Percentiles rank a stretch among this genome's conserved stretches.
phyloP scores from a whole-genome alignment of 768 basidiomycete species.

The Panus rudis region DNA sequence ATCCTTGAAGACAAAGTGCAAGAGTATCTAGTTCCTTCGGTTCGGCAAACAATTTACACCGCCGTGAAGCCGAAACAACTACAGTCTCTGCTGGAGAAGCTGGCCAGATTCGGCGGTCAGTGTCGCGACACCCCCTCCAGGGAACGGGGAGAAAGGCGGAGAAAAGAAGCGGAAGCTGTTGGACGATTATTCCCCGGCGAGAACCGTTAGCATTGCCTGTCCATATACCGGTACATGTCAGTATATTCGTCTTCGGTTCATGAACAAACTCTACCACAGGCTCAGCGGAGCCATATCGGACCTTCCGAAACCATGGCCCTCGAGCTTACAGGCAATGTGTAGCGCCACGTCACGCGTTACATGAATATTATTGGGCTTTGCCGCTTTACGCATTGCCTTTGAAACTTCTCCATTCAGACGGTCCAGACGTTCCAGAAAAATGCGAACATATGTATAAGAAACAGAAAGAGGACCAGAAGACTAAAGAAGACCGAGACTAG shows the following conservation, averaged over 20 bases:
- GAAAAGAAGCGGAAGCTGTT: conserved; percentile 73
- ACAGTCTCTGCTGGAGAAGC: conserved; percentile 71
- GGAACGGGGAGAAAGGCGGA: conserved; percentile 64
- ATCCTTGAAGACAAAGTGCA: conserved; percentile 67
- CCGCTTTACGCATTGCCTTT: too few species aligned
- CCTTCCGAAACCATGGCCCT: too few species aligned
- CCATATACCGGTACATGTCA: too few species aligned
- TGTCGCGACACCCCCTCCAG: conserved; percentile 53
- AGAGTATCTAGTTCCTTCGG: conserved; percentile 68
- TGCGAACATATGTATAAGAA: too few species aligned
- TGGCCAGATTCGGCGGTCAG: conserved; percentile 58
- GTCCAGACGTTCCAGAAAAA: too few species aligned
- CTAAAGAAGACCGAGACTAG: conserved; percentile 7
- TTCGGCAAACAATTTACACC: conserved; percentile 60
- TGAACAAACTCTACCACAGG: too few species aligned
- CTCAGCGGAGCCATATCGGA: too few species aligned
- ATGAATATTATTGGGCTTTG: too few species aligned
- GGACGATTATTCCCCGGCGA: conserved; percentile 69
- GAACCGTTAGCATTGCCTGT: conserved; percentile 27
- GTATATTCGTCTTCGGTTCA: too few species aligned
- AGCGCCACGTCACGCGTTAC: too few species aligned
- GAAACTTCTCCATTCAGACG: too few species aligned
- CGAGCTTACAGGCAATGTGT: too few species aligned
- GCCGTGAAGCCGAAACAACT: conserved; percentile 65
- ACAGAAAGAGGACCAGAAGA: neutral